Evolutionary conservation across 495 filamentous ascomycete genomes (phyloP), one percentile per base, ranked within the genome.

Genomic region (Filosporella fistucella): DNA sequence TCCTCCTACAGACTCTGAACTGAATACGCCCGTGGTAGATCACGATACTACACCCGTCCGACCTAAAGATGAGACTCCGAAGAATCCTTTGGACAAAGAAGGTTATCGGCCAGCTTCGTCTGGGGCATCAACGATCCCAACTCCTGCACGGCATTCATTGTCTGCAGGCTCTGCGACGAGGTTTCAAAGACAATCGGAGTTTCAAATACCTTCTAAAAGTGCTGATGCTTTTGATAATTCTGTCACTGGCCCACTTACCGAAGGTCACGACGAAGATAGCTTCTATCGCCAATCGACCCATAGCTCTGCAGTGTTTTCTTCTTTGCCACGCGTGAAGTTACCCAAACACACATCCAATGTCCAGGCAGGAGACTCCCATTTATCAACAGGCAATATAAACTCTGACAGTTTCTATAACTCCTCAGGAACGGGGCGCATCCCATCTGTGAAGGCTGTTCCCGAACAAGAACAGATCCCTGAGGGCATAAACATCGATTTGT

Each of bases 401-500:
- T 70, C 74, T 26, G 76, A 82, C 62, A 68, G 75, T 0, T 82
- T 76, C 26, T 59, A 49, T 38, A 42, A 36, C 32, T 11, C 22
- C 39, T 34, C 28, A 39, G 18, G 25, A 33, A 0, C 26, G 9
- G 3, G 32, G 4, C n/a, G 34, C 24, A 47, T 48, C 3, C 29
- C 52, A 21, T 23, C 41, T 16, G 42, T 24, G n/a, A 42, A 44
- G 20, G 40, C 52, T 23, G 32, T 42, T 20, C 41, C 50, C 10
- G 41, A 45, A 25, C 62, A 71, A 46, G 64, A 76, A 24, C 65
- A 75, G 42, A 41, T 73, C 26, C 65, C 76, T 12, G 75, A 82
- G 24, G 77, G 77, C 30, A 67, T 81, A 58, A 73, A 83, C 60
- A 73, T 70, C 23, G 75, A 76, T 49, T 58, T 86, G 5, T 86